Percentiles rank a stretch among this genome's conserved stretches.
phyloP scores from a whole-genome alignment of 805 yeast species.

The Yamadazyma philogaea region DNA sequence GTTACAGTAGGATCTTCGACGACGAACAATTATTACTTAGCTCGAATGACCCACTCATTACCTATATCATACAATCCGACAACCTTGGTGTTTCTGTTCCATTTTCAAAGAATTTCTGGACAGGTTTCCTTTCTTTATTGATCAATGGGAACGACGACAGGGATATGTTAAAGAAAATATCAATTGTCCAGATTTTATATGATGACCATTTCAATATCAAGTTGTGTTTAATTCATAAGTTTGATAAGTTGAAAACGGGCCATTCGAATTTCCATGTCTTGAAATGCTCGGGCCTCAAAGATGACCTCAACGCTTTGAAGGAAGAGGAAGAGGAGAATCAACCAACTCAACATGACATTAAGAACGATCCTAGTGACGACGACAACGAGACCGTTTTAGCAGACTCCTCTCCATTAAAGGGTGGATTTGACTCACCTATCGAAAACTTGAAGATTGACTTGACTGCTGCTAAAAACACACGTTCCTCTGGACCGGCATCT shows the following conservation, averaged over 20 bases:
- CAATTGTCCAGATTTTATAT: slow-evolving; percentile 31
- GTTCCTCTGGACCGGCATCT: slow-evolving; percentile 26
- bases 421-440: slow-evolving; percentile 6
- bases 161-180: slow-evolving; percentile 13
- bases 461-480: slow-evolving; percentile 11
- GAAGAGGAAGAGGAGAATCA: slow-evolving; percentile 12
- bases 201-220: slow-evolving; percentile 13
- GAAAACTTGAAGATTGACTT: slow-evolving; percentile 19
- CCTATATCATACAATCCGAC: slow-evolving; percentile 20
- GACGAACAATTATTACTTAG: slow-evolving; percentile 20
- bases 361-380: slow-evolving; percentile 11
- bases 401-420: slow-evolving; percentile 35
- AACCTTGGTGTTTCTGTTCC: slow-evolving; percentile 31
- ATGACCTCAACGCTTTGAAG: slow-evolving; percentile 13
- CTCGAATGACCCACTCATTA: slow-evolving; percentile 30
- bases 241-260: slow-evolving; percentile 10
- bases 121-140: slow-evolving; percentile 35
- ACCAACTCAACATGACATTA: slow-evolving; percentile 4
- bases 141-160: slow-evolving; percentile 28
- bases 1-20: slow-evolving; percentile 23
- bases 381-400: slow-evolving; percentile 43
- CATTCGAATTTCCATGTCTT: slow-evolving; percentile 12
- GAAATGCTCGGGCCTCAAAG: slow-evolving; percentile 12
- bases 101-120: slow-evolving; percentile 36
- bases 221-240: slow-evolving; percentile 26